phyloP scores from a whole-genome alignment of 2,329 filamentous ascomycete genomes.

The Microcyclospora pomicola region DNA sequence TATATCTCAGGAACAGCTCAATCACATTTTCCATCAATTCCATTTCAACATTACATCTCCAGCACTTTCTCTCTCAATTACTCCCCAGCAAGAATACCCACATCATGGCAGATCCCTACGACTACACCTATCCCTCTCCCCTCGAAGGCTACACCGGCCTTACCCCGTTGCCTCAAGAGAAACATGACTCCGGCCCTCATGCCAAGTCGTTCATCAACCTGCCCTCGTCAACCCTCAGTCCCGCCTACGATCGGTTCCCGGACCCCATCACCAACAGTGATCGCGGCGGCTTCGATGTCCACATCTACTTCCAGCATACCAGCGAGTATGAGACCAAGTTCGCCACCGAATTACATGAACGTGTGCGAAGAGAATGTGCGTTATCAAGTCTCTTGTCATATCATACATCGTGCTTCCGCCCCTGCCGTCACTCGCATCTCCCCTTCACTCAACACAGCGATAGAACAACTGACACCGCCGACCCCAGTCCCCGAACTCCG shows the following conservation, averaged over 20 bases:
- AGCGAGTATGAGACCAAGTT: conserved; percentile 51
- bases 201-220: conserved; percentile 67
- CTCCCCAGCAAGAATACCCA: too few species aligned
- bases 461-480: neutral
- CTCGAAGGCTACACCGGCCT: conserved; percentile 37
- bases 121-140: conserved; percentile 42
- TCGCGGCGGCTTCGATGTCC: conserved; percentile 68
- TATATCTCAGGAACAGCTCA: too few species aligned
- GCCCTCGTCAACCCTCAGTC: conserved; percentile 44
- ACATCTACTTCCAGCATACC: conserved; percentile 64
- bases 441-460: neutral
- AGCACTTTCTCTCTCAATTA: too few species aligned
- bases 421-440: neutral
- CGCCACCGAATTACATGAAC: conserved; percentile 59
- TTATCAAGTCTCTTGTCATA: neutral
- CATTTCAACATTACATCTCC: too few species aligned
- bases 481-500: conserved; percentile 64
- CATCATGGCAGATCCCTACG: conserved; percentile 36
- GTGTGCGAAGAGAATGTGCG: conserved; percentile 65
- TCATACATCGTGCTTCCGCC: neutral
- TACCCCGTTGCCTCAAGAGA: conserved; percentile 28
- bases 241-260: conserved; percentile 56
- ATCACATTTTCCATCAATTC: too few species aligned
- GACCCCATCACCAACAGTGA: conserved; percentile 51
- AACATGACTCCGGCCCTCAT: conserved; percentile 38